Evolutionary conservation across 805 yeast species (phyloP).

Genomic region (Saccharomycopsis sp.): DNA sequence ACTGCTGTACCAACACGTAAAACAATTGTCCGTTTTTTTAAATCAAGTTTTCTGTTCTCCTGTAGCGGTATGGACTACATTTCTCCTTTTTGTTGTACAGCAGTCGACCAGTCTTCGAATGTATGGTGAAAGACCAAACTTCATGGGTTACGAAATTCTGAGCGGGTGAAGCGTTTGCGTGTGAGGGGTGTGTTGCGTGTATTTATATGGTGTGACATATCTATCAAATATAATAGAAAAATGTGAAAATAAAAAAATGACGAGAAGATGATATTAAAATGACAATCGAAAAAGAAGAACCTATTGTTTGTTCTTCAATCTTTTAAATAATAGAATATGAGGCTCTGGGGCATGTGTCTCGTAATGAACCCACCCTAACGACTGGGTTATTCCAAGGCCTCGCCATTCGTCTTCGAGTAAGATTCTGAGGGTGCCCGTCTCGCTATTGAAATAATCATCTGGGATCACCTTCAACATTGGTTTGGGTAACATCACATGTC

Average conservation of each 20-base stretch:
- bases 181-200: neutral
- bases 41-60: no score
- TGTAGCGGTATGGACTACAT: no score
- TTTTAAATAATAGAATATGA: conserved; percentile 79
- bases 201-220: neutral
- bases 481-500: conserved; percentile 96
- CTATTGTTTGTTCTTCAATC: conserved; percentile 7
- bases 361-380: conserved; percentile 96
- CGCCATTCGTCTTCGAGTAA: conserved; percentile 97
- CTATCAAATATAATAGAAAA: neutral
- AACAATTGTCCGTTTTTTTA: no score
- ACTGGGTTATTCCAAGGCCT: conserved; percentile 94
- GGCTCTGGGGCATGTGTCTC: conserved; percentile 99
- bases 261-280: neutral
- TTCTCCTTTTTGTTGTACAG: no score
- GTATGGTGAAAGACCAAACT: no score
- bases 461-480: conserved; percentile 93
- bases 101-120: no score
- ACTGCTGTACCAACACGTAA: no score
- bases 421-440: conserved; percentile 88
- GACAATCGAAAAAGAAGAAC: neutral
- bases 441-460: conserved; percentile 85
- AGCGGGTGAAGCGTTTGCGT: neutral
- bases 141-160: no score
- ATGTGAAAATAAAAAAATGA: neutral